Conservation (phyloP, 805 yeast genomes). For the Komagataella ulmi region DNA sequence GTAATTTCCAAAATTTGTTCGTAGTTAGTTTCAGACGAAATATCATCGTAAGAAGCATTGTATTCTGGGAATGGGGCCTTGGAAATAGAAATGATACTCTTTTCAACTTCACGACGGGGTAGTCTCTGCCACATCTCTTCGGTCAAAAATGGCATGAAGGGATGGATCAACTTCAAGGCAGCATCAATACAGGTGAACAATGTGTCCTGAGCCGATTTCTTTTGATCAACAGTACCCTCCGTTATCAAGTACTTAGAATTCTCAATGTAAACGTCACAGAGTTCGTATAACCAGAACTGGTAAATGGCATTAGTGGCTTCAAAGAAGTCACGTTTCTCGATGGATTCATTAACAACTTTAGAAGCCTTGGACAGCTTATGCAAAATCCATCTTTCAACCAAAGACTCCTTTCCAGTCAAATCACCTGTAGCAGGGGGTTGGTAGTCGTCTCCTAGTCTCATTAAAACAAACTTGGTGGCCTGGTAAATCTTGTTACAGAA, state of each 20-base stretch:
- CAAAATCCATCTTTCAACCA: slow-evolving; percentile 95
- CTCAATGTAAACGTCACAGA: slow-evolving; percentile 97
- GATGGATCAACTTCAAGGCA: slow-evolving; percentile 86
- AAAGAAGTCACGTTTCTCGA: slow-evolving; percentile 82
- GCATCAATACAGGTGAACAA: slow-evolving; percentile 86
- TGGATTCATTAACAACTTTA: slow-evolving; percentile 43
- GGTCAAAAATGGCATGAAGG: slow-evolving; percentile 95
- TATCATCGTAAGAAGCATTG: slow-evolving; percentile 46
- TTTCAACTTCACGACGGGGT: slow-evolving; percentile 72
- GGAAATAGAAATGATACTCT: slow-evolving; percentile 49
- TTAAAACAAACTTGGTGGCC: slow-evolving; percentile 92
- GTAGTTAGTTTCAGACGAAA: slow-evolving; percentile 58
- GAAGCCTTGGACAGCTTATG: slow-evolving; percentile 70
- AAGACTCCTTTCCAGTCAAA: slow-evolving; percentile 66
- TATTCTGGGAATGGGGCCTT: slow-evolving; percentile 71
- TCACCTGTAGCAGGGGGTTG: slow-evolving; percentile 54
- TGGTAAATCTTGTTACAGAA: slow-evolving; percentile 99
- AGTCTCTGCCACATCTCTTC: slow-evolving; percentile 99
- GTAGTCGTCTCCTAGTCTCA: slow-evolving; percentile 85
- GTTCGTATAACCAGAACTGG: slow-evolving; percentile 87
- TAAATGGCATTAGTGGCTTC: slow-evolving; percentile 79
- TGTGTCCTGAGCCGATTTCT: slow-evolving; percentile 86
- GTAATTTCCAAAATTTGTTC: slow-evolving; percentile 78
- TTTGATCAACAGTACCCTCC: slow-evolving; percentile 80
- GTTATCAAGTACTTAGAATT: slow-evolving; percentile 86